phyloP scores from a whole-genome alignment of 306 rosid species.

The Ceratonia siliqua region DNA sequence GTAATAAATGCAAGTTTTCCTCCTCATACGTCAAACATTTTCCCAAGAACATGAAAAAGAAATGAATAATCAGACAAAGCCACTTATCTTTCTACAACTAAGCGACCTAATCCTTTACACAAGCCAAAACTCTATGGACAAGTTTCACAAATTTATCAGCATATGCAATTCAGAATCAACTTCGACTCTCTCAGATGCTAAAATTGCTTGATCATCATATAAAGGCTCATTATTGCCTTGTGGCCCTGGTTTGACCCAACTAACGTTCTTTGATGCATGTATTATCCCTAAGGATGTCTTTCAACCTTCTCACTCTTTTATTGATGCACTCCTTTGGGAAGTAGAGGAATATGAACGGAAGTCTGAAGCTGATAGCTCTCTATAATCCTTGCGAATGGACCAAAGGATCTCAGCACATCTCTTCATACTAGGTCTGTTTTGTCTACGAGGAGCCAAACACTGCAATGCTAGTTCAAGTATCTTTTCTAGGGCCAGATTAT shows the following conservation, averaged over 20 bases:
- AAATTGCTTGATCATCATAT: conserved; percentile 18
- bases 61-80: conserved; percentile 14
- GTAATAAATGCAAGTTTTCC: background rate
- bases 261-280: conserved; percentile 18
- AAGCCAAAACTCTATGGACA: conserved; percentile 42
- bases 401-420: conserved; percentile 91
- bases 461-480: conserved; percentile 85
- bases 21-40: background rate
- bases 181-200: conserved; percentile 24
- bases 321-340: conserved; percentile 54
- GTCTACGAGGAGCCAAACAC: conserved; percentile 92
- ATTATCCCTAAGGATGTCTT: background rate
- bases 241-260: conserved; percentile 7
- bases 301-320: conserved; percentile 32
- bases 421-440: conserved; percentile 87
- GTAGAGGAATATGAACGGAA: conserved; percentile 59
- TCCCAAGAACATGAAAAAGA: background rate
- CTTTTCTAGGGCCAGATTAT: conserved; percentile 63
- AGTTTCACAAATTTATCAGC: conserved; percentile 33
- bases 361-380: conserved; percentile 58
- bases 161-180: conserved; percentile 24
- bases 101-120: conserved; percentile 31
- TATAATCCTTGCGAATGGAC: conserved; percentile 85
- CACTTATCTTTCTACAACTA: conserved; percentile 5
- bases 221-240: conserved; percentile 13